Conservation (phyloP, 2,329 filamentous ascomycete genomes). For the Colletotrichum sp. region DNA sequence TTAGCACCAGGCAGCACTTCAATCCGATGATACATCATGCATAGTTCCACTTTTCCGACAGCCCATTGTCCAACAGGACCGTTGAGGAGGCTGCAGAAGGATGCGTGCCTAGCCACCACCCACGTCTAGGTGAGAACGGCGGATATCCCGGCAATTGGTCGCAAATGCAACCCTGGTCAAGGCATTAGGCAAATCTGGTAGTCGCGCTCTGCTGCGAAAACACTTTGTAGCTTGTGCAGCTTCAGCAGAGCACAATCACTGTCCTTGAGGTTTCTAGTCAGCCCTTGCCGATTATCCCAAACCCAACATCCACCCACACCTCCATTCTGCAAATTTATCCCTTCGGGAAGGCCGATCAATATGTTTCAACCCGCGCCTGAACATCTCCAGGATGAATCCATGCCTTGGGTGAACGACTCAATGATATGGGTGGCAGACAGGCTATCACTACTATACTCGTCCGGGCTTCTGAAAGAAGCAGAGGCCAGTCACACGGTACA, state of each 20-base stretch:
- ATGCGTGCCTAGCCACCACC: background rate
- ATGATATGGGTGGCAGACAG: background rate
- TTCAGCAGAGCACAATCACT: background rate
- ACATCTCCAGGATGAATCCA: background rate
- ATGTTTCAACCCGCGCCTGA: background rate
- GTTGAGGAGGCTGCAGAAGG: background rate
- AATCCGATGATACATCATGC: background rate
- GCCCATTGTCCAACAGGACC: background rate
- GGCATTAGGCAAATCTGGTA: background rate
- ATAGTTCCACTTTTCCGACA: background rate
- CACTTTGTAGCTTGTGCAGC: background rate
- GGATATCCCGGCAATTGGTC: background rate
- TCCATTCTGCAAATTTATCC: background rate
- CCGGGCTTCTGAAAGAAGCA: background rate
- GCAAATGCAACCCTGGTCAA: background rate
- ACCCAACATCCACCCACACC: background rate
- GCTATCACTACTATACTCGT: background rate
- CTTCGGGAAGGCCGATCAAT: accelerated
- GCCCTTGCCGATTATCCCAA: background rate
- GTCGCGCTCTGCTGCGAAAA: background rate
- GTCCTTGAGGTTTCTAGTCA: background rate
- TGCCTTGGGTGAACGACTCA: background rate
- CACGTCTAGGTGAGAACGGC: background rate
- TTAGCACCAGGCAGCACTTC: background rate
- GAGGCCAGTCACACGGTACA: background rate